These are phyloP conservation scores for Solanum chmielewskii DNA, from an alignment of 257 asterid genomes.

Conservation along the genomic window DNA sequence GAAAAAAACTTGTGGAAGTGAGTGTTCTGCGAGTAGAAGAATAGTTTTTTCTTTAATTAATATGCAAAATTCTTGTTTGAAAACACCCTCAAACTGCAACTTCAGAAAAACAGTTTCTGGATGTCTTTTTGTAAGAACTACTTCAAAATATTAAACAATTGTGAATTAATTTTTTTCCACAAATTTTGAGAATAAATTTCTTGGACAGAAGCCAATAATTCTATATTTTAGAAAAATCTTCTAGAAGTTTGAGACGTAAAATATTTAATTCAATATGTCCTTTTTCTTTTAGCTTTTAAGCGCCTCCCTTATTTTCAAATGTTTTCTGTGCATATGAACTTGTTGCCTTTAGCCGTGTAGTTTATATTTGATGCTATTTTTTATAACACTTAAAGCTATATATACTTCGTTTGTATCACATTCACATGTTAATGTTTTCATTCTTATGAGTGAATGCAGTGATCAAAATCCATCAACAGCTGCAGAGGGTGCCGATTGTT, in stretches of 20 bases:
- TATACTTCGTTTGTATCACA: neutral
- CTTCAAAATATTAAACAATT: neutral
- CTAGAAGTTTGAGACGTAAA: neutral
- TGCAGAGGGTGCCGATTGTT: conserved; percentile 35
- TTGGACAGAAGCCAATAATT: neutral
- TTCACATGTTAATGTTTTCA: neutral
- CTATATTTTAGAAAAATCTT: neutral
- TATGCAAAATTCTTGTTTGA: neutral
- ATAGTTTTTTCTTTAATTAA: neutral
- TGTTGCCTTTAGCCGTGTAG: neutral
- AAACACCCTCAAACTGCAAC: neutral
- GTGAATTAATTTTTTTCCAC: neutral
- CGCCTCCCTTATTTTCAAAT: neutral
- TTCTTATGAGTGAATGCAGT: conserved; percentile 18
- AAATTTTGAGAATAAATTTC: neutral
- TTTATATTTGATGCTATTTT: neutral
- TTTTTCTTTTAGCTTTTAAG: neutral
- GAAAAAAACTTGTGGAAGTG: neutral
- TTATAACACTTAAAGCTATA: neutral
- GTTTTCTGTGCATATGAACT: neutral
- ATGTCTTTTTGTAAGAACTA: neutral
- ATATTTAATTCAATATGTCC: neutral
- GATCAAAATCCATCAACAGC: conserved; percentile 31
- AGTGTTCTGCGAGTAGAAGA: neutral
- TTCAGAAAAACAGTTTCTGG: neutral